A percentile compares a stretch with the other conserved stretches of the same genome.
Evolutionary conservation across 2,329 filamentous ascomycete genomes (phyloP).

Genomic region (Fusarium aywerte): DNA sequence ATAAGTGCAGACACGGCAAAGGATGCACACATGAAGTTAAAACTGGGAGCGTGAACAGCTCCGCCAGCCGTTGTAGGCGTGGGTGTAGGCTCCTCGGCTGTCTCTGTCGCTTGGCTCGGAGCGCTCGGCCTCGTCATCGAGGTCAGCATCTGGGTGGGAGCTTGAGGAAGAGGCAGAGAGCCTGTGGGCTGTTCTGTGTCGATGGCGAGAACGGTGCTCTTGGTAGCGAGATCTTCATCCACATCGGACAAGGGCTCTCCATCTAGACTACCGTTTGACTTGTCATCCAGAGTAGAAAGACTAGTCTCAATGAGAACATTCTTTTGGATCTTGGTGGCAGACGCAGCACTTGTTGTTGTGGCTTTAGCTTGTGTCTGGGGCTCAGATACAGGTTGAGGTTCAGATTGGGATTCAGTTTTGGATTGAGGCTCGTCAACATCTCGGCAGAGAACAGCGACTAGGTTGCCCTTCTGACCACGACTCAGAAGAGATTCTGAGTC

Average conservation of each 20-base stretch:
- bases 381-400: conserved; percentile 9
- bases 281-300: not conserved
- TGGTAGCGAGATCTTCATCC: conserved; percentile 34
- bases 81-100: conserved; percentile 11
- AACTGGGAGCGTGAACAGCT: conserved; percentile 24
- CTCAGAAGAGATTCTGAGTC: conserved; percentile 51
- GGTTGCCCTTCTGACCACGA: conserved; percentile 51
- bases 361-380: conserved; percentile 6
- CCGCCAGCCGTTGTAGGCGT: conserved; percentile 29
- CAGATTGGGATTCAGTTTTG: conserved; percentile 5
- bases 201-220: conserved; percentile 37
- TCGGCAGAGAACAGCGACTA: conserved; percentile 53
- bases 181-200: conserved; percentile 38
- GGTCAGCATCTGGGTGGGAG: conserved; percentile 22
- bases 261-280: conserved; percentile 6
- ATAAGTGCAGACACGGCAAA: conserved; percentile 32
- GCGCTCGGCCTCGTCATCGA: conserved; percentile 18
- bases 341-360: conserved; percentile 9
- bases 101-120: conserved; percentile 10
- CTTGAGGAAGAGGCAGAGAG: conserved; percentile 28
- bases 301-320: conserved; percentile 34
- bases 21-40: conserved; percentile 31
- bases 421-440: conserved; percentile 26
- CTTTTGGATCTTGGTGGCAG: conserved; percentile 20
- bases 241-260: conserved; percentile 29